Base-by-base conservation (phyloP, 176 grass and related monocot species). In the Rhynchospora breviuscula region DNA sequence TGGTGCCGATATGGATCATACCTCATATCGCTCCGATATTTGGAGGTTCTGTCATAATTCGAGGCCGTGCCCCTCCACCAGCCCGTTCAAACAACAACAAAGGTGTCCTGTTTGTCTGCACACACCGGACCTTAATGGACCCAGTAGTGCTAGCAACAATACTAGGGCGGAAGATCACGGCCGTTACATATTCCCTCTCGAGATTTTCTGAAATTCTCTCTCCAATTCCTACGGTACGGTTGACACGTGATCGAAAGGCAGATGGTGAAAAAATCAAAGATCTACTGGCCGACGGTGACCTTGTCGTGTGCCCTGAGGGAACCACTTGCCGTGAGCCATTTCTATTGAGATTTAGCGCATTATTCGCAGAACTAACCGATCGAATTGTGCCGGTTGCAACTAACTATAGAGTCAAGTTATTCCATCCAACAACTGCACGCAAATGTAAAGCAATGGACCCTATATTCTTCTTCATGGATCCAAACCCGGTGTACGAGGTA, bases 401-500 rank as follows among this genome's bases (percentile, higher is more conserved):
- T 21, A 88, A 95, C 79, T 95, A 95, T 85, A 84, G 85, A 5
- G 96, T 99, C 45, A 90, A 90, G 25, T 86, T 99, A 6, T 99
- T 99, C 89, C 91, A 99, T 83, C 93, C 96, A 13, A 95, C 96
- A 26, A 99, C 96, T 70, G 96, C 96, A 53, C 80, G 93, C 22
- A 93, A 93, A 22, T 99, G 89, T 83, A 99, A 99, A 85, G 93
- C 93, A 85, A 99, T 99, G 96, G 96, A 99, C 59, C 96, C 96
- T 4, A 93, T 99, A 72, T 99, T 95, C 89, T 95, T 99, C 93
- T 99, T 99, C 91, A 99, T 99, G 96, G 94, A 99, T 79, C 93
- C 93, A 7, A 69, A 91, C 35, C 96, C 96, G 0, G 86, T 95
- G 6, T 99, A 99, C 63, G 91, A 99, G 91, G 89, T 99, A 17